phyloP scores from a whole-genome alignment of 305 asterid species.

The Solanum aculeatissimum region DNA sequence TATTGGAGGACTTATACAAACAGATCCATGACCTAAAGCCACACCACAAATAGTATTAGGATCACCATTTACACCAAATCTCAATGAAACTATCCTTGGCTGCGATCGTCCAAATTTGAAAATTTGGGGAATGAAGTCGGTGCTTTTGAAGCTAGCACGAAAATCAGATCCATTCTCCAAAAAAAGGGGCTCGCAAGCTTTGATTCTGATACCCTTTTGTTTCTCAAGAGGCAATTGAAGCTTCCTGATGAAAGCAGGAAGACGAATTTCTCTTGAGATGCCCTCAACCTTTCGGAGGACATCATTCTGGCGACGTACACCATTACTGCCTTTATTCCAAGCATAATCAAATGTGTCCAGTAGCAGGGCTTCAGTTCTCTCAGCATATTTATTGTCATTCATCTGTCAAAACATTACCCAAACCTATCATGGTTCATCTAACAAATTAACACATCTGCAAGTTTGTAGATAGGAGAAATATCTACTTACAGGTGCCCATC shows the following conservation, averaged over 20 bases:
- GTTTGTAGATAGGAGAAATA: background rate
- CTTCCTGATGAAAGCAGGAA: constrained; percentile 33
- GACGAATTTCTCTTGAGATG: constrained; percentile 21
- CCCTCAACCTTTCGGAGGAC: constrained; percentile 32
- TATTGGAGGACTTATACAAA: constrained; percentile 51
- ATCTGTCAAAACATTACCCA: constrained; percentile 26
- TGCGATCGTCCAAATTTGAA: constrained; percentile 49
- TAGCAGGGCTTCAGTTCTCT: constrained; percentile 61
- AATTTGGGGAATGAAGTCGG: constrained; percentile 21
- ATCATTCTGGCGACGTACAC: constrained; percentile 59
- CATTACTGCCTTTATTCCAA: constrained; percentile 83
- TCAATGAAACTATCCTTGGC: constrained; percentile 28
- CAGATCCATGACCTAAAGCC: constrained; percentile 44
- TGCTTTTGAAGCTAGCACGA: constrained; percentile 8
- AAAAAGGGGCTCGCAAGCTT: constrained; percentile 14
- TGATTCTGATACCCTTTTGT: constrained; percentile 51
- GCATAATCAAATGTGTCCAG: constrained; percentile 78
- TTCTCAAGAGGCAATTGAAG: constrained; percentile 29
- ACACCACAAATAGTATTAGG: constrained; percentile 38
- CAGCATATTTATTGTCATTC: constrained; percentile 61
- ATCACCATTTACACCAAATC: constrained; percentile 6
- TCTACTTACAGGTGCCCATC: constrained; percentile 89
- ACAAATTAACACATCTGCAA: background rate
- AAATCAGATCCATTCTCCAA: constrained; percentile 14
- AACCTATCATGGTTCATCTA: background rate